These are phyloP conservation scores for Saccharum officinarum DNA, from an alignment of 176 grass and related monocot genomes.

Conservation along the genomic window DNA sequence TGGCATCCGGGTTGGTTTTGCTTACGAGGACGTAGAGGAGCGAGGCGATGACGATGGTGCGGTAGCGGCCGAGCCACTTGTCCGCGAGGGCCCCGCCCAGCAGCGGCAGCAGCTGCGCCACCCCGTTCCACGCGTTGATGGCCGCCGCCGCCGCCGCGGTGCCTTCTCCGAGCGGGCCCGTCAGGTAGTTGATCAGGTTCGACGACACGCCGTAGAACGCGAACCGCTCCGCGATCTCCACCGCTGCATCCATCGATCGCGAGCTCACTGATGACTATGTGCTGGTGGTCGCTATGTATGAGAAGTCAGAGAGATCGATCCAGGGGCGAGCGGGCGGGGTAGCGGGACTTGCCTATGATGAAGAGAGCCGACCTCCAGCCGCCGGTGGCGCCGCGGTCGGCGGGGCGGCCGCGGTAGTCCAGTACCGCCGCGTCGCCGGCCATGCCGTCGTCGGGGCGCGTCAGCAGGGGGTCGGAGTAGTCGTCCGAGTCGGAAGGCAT, in stretches of 20 bases:
- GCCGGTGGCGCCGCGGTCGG: constrained; percentile 44
- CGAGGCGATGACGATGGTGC: constrained; percentile 36
- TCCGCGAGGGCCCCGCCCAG: constrained; percentile 53
- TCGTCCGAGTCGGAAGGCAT: constrained; percentile 29
- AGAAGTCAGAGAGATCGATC: neutral
- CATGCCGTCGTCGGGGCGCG: constrained; percentile 2
- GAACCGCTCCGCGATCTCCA: constrained; percentile 62
- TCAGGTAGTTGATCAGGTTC: constrained; percentile 71
- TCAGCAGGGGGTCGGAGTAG: constrained; percentile 34
- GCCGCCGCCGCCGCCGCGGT: constrained; percentile 49
- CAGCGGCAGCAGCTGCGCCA: constrained; percentile 56
- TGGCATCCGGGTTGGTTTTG: neutral
- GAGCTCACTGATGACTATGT: neutral
- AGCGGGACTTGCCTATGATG: constrained; percentile 54
- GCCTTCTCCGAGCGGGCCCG: constrained; percentile 49
- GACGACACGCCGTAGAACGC: constrained; percentile 52
- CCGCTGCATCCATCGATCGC: constrained; percentile 24
- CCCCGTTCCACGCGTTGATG: constrained; percentile 61
- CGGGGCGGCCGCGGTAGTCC: constrained; percentile 57
- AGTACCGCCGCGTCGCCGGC: neutral
- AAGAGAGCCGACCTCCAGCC: constrained; percentile 58
- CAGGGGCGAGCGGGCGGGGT: neutral
- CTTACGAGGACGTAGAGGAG: constrained; percentile 49
- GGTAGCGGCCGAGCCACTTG: constrained; percentile 53
- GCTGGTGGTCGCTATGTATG: neutral